A percentile compares a stretch with the other conserved stretches of the same genome.
phyloP scores from a whole-genome alignment of 148 eudicot species.

The Arctostaphylos glauca region DNA sequence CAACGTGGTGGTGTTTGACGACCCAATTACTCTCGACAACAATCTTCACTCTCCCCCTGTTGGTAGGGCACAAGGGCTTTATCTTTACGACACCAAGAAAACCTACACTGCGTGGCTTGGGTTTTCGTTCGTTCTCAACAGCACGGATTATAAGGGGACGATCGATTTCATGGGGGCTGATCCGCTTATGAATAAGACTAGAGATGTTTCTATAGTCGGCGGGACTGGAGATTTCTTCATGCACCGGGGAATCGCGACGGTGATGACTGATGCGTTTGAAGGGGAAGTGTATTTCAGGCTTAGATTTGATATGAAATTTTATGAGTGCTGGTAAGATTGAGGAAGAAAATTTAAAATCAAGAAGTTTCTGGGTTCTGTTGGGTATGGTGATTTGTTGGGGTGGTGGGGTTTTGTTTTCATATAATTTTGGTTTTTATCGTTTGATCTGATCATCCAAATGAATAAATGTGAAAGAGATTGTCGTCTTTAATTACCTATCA shows the following conservation, averaged over 20 bases:
- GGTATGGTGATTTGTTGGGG: neutral
- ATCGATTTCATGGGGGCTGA: constrained; percentile 12
- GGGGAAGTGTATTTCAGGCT: constrained; percentile 12
- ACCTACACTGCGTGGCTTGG: constrained; percentile 19
- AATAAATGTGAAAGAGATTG: too few species aligned
- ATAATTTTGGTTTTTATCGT: too few species aligned
- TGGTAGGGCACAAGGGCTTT: constrained; percentile 20
- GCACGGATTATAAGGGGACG: constrained; percentile 1
- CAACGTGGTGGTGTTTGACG: constrained; percentile 15
- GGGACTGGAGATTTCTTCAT: constrained; percentile 28
- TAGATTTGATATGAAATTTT: constrained; percentile 14
- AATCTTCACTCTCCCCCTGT: constrained; percentile 10
- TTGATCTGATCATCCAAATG: too few species aligned
- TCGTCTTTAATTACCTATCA: too few species aligned
- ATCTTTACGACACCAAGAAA: constrained; percentile 13
- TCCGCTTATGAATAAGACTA: constrained; percentile 2
- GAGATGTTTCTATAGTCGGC: constrained; percentile 15
- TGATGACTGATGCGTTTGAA: constrained; percentile 20
- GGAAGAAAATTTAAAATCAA: neutral
- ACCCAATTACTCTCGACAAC: constrained; percentile 18
- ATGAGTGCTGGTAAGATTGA: constrained; percentile 12
- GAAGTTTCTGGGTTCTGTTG: neutral
- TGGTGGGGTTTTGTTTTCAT: neutral
- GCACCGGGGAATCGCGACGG: constrained; percentile 17
- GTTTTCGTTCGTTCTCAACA: constrained; percentile 12